Evolutionary conservation across 768 basidiomycete genomes (phyloP), one percentile per base, ranked within the genome.

Genomic region (Pulveroboletus sp.): DNA sequence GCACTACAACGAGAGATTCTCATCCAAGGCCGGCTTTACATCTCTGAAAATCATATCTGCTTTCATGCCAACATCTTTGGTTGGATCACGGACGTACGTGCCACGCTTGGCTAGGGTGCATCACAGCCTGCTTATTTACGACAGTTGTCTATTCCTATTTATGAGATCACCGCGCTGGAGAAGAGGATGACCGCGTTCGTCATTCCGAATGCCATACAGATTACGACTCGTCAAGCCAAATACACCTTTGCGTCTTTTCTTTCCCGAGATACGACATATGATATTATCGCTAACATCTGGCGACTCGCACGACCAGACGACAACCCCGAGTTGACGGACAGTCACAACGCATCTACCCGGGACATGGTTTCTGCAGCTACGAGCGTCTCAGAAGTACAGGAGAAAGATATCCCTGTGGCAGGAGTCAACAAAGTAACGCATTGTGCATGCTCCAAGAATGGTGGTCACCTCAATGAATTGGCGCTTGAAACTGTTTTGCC

Each of bases 61-160:
- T 99, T 98, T 75, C 91, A 99, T 60, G 95, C 96, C 38, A 98
- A 98, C 64, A 97, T 98, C 39, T 95, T 98, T 69, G 95, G 96
- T 38, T 98, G 95, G 96, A 87, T 96, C 43, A 98, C 95, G 27
- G 85, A 95, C 64, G 94, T 95, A 68, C 68, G 93, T 75, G 0
- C 32, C 11, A 28, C 41, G 39, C 28, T 26, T 9, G 49, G 26
- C 24, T 18, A 3, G 27, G 30, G 5, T 43, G 46, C 33, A 49
- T 39, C 46, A 8, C 41, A 21, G 48, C 47, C 54, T 59, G 46
- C 57, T 21, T 33, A 31, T 44, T 43, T 46, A 3, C 14, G 56
- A 44, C 65, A 94, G 93, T 75, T 94, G 56, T 83, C 84, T 38
- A 83, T 97, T 50, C 87, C 94, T 7, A 92, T 96, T 55, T 79